Evolutionary conservation across 371 early-diverging fungal species (phyloP), one percentile per base, ranked within the genome.

Genomic region (Apophysomyces ossiformis): DNA sequence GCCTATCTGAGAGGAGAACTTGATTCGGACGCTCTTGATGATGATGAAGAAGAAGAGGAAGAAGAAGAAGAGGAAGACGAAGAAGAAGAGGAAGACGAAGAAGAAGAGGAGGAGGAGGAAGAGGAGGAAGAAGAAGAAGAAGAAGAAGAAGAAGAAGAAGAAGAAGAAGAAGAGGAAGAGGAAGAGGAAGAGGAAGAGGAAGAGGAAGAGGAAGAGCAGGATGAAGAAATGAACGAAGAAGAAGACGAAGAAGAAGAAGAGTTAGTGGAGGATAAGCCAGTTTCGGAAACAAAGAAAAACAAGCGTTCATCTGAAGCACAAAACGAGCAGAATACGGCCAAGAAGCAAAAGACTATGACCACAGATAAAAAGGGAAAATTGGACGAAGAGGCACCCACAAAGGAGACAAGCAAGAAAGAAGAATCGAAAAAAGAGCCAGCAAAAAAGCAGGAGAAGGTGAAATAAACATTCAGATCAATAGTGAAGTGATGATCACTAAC

Each of bases 21-120:
- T 11, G 82, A 80, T 18, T 76, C 83, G 7, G 82, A 79, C 12
- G 81, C 84, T 36, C 75, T 81, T 37, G 70, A 85, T 47, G 67
- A 69, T 37, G 76, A 73, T 12, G 76, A 73, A 8, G 47, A 54
- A 1, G 64, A 69, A 15, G 59, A 63, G 9, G 68, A 58, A 7
- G 69, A 64, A 13, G 50, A 41, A 6, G 56, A 63, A 35, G 61
- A 69, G 8, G 61, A 61, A 16, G 65, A 64, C 2, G 63, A 62
- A 0, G 39, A 18, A 9, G 35, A 26, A 3, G 64, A 63, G 1
- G 54, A 50, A 0, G 54, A 50, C 26, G 46, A 45, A 0, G 46
- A 45, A 13, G 46, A 45, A 0, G 46, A 45, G 15, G 46, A 45
- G 16, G 46, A 45, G 6, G 35, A 35, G 0, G 57, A 35, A 5